Evolutionary conservation across 106 monocot genomes (phyloP).

Genomic region (Ottelia alismoides): DNA sequence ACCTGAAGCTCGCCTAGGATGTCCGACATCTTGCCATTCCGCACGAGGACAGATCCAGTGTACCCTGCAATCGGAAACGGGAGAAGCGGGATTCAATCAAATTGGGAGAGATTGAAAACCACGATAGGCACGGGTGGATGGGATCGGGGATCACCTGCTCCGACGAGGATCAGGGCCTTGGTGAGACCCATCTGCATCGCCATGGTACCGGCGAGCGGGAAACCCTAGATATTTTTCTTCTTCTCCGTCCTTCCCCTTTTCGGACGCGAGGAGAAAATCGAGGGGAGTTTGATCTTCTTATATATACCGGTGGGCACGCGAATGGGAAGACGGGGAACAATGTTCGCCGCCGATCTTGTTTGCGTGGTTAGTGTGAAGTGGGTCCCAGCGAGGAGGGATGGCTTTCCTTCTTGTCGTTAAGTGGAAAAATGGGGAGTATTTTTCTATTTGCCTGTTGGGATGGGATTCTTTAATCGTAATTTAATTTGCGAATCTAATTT

Average conservation of each 20-base stretch:
- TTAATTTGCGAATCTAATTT: too few relatives aligned
- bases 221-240: slow-evolving; percentile 10
- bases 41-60: slow-evolving; percentile 47
- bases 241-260: not conserved
- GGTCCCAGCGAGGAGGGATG: too few relatives aligned
- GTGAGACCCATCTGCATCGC: slow-evolving; percentile 70
- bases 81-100: not conserved
- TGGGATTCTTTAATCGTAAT: too few relatives aligned
- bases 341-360: too few relatives aligned
- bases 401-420: too few relatives aligned
- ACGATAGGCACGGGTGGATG: not conserved
- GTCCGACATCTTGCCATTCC: slow-evolving; percentile 53
- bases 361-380: too few relatives aligned
- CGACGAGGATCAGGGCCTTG: slow-evolving; percentile 38
- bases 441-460: too few relatives aligned
- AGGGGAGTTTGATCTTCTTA: too few relatives aligned
- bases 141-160: slow-evolving; percentile 34
- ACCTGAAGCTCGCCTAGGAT: slow-evolving; percentile 73
- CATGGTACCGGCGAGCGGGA: slow-evolving; percentile 18
- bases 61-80: slow-evolving; percentile 20
- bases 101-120: not conserved
- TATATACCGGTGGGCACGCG: too few relatives aligned
- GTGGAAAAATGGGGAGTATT: too few relatives aligned
- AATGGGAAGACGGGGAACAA: too few relatives aligned
- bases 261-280: not conserved